Evolutionary conservation across 495 filamentous ascomycete species (phyloP), one percentile per base, ranked within the genome.

Genomic region (Elaphomyces granulatus): DNA sequence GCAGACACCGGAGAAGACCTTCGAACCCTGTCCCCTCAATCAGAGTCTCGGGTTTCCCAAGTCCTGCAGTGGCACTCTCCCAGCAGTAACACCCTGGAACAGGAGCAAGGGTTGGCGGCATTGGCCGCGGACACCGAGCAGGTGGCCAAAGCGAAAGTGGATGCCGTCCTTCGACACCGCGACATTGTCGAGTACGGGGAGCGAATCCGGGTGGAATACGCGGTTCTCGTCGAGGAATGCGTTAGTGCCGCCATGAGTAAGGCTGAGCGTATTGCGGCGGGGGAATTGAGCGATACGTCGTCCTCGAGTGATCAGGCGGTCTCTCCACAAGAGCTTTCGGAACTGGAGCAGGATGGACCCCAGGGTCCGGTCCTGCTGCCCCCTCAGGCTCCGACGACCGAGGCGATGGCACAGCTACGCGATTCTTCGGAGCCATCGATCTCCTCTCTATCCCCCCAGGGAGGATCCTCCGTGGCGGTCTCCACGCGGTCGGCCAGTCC

Each of bases 41-140:
- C 90, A 3, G 90, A 96, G 53, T 85, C 80, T 31, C 77, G 87
- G 9, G 85, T 94, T 40, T 77, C 82, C 0, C 92, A 98, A 57
- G 87, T 98, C 20, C 50, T 90, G 42, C 84, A 93, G 53, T 98
- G 90, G 90, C 83, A 88, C 50, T 92, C 87, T 3, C 92, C 90
- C 4, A 80, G 82, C 46, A 80, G 83, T 15, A 86, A 83, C 50
- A 88, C 86, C 2, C 60, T 92, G n/a, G 92, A 96, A 32, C 83
- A 94, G 52, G 92, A 94, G 50, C 85, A 87, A 50, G 90, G 92
- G 1, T 69, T 98, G 15, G 78, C 84, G n/a, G 59, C 81, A 32
- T 66, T 98, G 32, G 90, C 83, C 49, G 73, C 79, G 9, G 92
- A 98, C 50, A 96, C 87, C 1, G 83, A 90, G 48, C 74, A 67